These are phyloP conservation scores for Papilionanthe hybrid DNA, from an alignment of 116 monocot genomes.

Conservation along the genomic window DNA sequence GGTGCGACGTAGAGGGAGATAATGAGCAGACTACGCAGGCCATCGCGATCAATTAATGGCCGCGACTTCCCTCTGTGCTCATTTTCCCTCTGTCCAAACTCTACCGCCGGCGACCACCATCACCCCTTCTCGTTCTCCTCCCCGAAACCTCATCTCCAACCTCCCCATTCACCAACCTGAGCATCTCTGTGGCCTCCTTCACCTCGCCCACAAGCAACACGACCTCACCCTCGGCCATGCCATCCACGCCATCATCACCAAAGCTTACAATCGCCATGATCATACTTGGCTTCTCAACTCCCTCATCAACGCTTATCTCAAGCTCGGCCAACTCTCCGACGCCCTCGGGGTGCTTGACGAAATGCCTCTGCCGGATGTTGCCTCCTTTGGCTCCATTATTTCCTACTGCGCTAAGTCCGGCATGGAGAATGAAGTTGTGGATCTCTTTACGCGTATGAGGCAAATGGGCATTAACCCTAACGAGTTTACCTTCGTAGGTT, in stretches of 20 bases:
- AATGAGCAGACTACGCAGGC: too few species aligned
- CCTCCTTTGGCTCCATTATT: constrained; percentile 52
- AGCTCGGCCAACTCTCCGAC: constrained; percentile 29
- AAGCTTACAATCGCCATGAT: constrained; percentile 10
- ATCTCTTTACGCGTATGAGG: constrained; percentile 62
- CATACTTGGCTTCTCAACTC: constrained; percentile 32
- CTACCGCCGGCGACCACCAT: constrained; percentile 4
- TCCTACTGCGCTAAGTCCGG: constrained; percentile 61
- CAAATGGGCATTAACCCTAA: constrained; percentile 34
- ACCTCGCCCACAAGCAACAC: constrained; percentile 19
- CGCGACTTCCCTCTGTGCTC: not conserved
- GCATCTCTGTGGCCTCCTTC: constrained; percentile 8
- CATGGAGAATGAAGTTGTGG: constrained; percentile 15
- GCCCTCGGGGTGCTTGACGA: constrained; percentile 56
- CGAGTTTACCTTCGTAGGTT: constrained; percentile 52
- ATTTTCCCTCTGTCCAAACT: not conserved
- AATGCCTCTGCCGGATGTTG: constrained; percentile 45
- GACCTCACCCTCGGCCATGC: constrained; percentile 30
- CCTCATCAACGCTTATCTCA: constrained; percentile 48
- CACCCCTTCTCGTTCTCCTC: not conserved
- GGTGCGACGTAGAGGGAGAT: too few species aligned
- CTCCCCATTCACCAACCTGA: not conserved
- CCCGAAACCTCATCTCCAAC: not conserved
- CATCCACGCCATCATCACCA: constrained; percentile 40
- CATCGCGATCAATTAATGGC: constrained; percentile 4